Base-by-base conservation (phyloP, 805 yeast species). In the Sporopachydermia lactativora region DNA sequence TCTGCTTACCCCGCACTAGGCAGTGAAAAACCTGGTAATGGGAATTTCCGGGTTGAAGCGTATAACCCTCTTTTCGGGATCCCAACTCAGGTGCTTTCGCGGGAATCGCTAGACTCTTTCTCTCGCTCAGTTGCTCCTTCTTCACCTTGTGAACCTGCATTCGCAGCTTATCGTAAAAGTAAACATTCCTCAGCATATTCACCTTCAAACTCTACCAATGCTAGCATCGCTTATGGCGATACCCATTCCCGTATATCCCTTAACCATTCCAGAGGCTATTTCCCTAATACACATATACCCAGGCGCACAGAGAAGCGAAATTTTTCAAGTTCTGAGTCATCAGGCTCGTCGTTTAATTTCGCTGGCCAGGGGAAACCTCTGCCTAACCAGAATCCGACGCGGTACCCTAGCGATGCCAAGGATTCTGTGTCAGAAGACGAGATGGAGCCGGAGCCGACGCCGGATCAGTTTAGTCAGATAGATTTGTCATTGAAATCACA, bases 221-320 rank as follows among this genome's bases (percentile, higher is more conserved):
- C 31, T n/a, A 24, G 31, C n/a, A 8, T 24, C n/a, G 50, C 47
- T 19, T 45, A 47, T 15, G 39, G 17, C 3, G 43, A 48, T 17
- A 51, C 51, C 38, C 36, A 42, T 13, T 44, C 50, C 17, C 8
- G 13, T 24, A n/a, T 24, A 24, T 8, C 31, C n/a, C n/a, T 24
- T 8, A 24, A 24, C 31, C 8, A 8, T n/a, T n/a, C n/a, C n/a
- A n/a, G n/a, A n/a, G n/a, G n/a, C n/a, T n/a, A n/a, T n/a, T n/a
- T n/a, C n/a, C n/a, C n/a, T n/a, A n/a, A n/a, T n/a, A n/a, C n/a
- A n/a, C n/a, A n/a, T n/a, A n/a, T n/a, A n/a, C n/a, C n/a, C n/a
- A n/a, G n/a, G n/a, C n/a, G n/a, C n/a, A 24, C 31, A 8, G 31
- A 24, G 31, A 24, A 24, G n/a, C 31, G n/a, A 8, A 8, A 8